Percentiles rank a stretch among this genome's conserved stretches.
Evolutionary conservation across 495 filamentous ascomycete species (phyloP).

Genomic region (Chaetomium tenue): DNA sequence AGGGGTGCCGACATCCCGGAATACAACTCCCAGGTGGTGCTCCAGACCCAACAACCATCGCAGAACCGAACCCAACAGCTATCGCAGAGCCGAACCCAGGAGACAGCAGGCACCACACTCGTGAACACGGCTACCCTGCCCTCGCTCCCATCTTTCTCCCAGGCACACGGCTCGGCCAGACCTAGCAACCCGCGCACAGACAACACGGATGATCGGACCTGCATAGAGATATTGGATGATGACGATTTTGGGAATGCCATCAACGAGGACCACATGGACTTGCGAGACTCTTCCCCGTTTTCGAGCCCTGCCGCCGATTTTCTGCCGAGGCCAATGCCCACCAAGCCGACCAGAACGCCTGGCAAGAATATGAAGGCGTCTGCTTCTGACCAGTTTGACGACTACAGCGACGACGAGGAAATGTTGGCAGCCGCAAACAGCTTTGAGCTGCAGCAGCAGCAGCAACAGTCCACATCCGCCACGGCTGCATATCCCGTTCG

Average conservation of each 20-base stretch:
- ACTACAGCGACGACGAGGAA: constrained; percentile 67
- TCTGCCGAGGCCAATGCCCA: not conserved
- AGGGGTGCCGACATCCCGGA: constrained; percentile 35
- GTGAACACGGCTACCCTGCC: not conserved
- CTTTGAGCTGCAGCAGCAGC: constrained; percentile 53
- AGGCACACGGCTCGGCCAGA: not conserved
- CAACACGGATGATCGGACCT: constrained; percentile 14
- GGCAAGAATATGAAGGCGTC: not conserved
- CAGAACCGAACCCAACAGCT: constrained; percentile 30
- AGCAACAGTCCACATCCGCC: constrained; percentile 27
- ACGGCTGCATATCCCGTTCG: constrained; percentile 26
- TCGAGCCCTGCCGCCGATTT: not conserved
- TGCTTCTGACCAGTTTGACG: constrained; percentile 8
- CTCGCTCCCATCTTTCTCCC: constrained; percentile 5
- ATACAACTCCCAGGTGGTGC: constrained; percentile 47
- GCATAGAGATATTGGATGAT: constrained; percentile 35
- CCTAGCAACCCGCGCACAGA: not conserved
- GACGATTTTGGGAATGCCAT: constrained; percentile 44
- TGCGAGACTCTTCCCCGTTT: not conserved
- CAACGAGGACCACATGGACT: constrained; percentile 22
- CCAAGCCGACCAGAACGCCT: constrained; percentile 7
- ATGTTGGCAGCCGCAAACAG: constrained; percentile 62
- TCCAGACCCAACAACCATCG: constrained; percentile 49
- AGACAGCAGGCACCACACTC: not conserved
- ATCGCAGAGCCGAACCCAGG: constrained; percentile 20